Evolutionary conservation across 1,284 basidiomycete species (phyloP).

Genomic region (Ceratobasidium papillatum): DNA sequence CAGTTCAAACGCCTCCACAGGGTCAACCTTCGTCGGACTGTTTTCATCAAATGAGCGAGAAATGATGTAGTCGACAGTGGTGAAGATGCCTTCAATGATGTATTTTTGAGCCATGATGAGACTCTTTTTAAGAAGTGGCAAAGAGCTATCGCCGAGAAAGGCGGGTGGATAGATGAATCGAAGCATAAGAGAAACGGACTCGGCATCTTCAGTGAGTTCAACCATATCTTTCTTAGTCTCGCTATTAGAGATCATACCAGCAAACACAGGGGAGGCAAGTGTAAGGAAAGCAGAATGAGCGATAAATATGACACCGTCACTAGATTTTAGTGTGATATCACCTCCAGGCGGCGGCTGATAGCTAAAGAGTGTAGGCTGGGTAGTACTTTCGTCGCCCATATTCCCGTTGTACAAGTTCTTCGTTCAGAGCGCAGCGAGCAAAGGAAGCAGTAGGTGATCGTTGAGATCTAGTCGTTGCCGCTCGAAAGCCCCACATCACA

Average conservation of each 20-base stretch:
- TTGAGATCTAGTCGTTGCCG: background rate
- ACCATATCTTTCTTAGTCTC: background rate
- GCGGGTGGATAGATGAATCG: constrained; percentile 31
- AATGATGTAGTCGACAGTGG: background rate
- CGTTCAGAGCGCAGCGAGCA: too few species aligned
- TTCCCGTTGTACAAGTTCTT: background rate
- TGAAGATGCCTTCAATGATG: background rate
- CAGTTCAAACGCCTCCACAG: background rate
- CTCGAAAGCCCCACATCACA: background rate
- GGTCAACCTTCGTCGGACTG: background rate
- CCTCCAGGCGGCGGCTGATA: constrained; percentile 5
- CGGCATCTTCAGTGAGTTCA: background rate
- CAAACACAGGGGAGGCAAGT: constrained; percentile 48
- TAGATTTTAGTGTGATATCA: constrained; percentile 45
- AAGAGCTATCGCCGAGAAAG: background rate
- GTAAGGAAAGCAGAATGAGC: constrained; percentile 47
- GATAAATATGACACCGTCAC: constrained; percentile 46
- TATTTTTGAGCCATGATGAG: constrained; percentile 1
- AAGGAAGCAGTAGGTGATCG: background rate
- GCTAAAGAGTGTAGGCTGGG: background rate
- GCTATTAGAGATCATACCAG: constrained; percentile 46
- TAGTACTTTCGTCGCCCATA: background rate
- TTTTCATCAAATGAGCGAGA: background rate
- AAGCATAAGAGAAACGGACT: constrained; percentile 8
- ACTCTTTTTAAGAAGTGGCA: background rate